Percentiles rank a stretch among this genome's conserved stretches.
These are phyloP conservation scores for Komagataella kurtzmanii DNA, from an alignment of 805 yeast species.

Conservation along the genomic window DNA sequence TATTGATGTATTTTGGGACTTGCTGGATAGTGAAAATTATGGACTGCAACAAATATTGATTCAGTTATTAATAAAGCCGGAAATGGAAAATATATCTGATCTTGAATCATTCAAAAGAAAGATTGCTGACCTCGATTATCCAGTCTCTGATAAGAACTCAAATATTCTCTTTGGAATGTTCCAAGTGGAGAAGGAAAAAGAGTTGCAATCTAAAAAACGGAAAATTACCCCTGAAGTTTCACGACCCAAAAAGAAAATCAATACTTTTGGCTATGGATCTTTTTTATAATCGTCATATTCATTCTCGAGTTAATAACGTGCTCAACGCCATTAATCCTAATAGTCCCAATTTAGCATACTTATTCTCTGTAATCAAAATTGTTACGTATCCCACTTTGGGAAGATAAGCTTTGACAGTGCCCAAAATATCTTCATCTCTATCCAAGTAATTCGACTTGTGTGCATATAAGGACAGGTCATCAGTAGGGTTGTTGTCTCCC, in stretches of 20 bases:
- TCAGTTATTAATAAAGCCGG: background rate
- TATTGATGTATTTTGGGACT: constrained; percentile 63
- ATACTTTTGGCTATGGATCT: constrained; percentile 3
- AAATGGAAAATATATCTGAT: background rate
- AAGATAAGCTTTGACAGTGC: constrained; percentile 84
- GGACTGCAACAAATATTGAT: background rate
- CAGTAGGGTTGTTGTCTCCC: constrained; percentile 91
- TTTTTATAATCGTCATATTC: constrained; percentile 3
- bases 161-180: background rate
- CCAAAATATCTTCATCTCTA: constrained; percentile 67
- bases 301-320: constrained; percentile 49
- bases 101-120: background rate
- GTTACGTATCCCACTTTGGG: constrained; percentile 89
- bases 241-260: background rate
- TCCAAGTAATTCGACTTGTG: constrained; percentile 64
- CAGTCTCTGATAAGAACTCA: background rate
- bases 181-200: background rate
- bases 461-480: constrained; percentile 80
- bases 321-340: constrained; percentile 64
- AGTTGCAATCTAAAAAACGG: background rate
- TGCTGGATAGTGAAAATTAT: constrained; percentile 48
- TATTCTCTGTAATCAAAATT: constrained; percentile 79
- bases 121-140: background rate
- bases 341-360: constrained; percentile 66
- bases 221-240: background rate